Conservation (phyloP, 441 rosid genomes). For the Croton setiger region DNA sequence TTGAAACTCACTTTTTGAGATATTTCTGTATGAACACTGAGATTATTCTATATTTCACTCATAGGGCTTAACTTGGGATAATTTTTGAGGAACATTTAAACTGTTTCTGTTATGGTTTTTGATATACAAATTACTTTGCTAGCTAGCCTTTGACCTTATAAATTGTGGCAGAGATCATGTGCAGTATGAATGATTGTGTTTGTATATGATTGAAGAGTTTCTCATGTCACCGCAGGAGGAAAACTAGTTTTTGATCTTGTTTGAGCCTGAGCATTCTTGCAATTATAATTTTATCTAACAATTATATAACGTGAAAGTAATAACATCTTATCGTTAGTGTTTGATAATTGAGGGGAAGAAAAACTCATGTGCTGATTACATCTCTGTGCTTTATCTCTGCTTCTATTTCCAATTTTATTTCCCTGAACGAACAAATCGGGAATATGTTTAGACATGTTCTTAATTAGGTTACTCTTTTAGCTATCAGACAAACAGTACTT, state of each 20-base stretch:
- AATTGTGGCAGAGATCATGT: not conserved
- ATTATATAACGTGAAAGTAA: too few relatives aligned
- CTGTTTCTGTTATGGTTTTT: not conserved
- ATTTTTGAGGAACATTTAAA: not conserved
- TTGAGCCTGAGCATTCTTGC: not conserved
- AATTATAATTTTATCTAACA: not conserved
- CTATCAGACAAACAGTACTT: not conserved
- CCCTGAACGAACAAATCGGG: not conserved
- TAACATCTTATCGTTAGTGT: too few relatives aligned
- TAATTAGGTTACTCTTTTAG: conserved; percentile 5
- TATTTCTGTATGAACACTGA: not conserved
- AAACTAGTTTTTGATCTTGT: conserved; percentile 1
- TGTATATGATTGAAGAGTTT: not conserved
- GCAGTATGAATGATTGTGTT: not conserved
- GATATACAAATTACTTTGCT: not conserved
- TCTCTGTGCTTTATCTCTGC: not conserved
- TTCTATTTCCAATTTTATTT: not conserved
- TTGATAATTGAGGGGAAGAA: not conserved
- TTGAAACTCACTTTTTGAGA: conserved; percentile 3
- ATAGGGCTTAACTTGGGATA: not conserved
- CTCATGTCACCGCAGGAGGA: not conserved
- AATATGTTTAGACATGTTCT: not conserved
- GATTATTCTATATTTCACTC: not conserved
- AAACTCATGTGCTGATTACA: not conserved
- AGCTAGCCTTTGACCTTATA: not conserved